phyloP scores from a whole-genome alignment of 768 basidiomycete genomes.

The Boletus edulis region DNA sequence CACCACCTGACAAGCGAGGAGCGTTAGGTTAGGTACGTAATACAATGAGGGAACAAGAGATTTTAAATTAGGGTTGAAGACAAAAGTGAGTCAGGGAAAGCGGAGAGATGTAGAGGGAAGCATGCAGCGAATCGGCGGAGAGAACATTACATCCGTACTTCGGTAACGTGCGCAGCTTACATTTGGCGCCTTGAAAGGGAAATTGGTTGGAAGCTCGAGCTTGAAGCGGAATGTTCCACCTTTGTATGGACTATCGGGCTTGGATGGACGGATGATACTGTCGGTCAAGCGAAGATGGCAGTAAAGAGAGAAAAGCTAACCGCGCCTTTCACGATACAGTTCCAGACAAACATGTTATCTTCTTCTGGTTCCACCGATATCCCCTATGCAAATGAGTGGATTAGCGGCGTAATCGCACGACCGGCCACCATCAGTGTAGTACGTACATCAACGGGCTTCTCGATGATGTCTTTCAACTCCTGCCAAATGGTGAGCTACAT shows the following conservation, averaged over 20 bases:
- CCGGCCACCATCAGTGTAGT: slow-evolving; percentile 6
- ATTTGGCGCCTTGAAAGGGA: slow-evolving; percentile 84
- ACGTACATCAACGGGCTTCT: slow-evolving; percentile 63
- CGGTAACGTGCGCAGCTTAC: slow-evolving; percentile 37
- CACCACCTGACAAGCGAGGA: slow-evolving; percentile 51
- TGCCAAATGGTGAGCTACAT: slow-evolving; percentile 28
- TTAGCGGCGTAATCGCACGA: slow-evolving; percentile 7
- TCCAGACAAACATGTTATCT: slow-evolving; percentile 75
- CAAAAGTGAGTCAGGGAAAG: background rate
- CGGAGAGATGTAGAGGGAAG: background rate
- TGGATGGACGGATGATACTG: slow-evolving; percentile 1
- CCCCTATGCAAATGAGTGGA: slow-evolving; percentile 42
- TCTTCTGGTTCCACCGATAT: slow-evolving; percentile 61
- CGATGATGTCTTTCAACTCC: slow-evolving; percentile 66
- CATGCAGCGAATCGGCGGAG: slow-evolving; percentile 22
- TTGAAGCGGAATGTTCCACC: slow-evolving; percentile 77
- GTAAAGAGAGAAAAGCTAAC: slow-evolving; percentile 40
- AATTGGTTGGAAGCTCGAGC: slow-evolving; percentile 70
- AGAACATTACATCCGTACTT: background rate
- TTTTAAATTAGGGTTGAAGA: background rate
- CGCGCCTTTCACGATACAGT: slow-evolving; percentile 70
- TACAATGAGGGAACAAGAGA: background rate
- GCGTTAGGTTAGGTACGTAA: slow-evolving; percentile 23
- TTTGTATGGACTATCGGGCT: slow-evolving; percentile 83
- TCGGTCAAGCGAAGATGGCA: background rate